These are phyloP conservation scores for Beta macrorhiza DNA, from an alignment of 179 eudicot genomes.

Conservation along the genomic window DNA sequence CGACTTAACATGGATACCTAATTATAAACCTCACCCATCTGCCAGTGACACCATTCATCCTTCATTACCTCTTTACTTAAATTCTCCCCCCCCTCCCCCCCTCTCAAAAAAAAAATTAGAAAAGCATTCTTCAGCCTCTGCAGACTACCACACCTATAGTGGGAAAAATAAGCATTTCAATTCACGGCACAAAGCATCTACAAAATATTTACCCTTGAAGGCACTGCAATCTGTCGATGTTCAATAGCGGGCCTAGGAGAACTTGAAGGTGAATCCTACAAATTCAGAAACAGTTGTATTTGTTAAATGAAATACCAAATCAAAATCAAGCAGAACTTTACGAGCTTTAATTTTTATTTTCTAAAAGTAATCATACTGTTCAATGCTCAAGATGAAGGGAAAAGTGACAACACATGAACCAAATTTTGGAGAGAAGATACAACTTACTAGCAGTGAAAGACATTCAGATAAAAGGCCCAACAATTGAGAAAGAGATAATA, in stretches of 20 bases:
- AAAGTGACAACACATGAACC: not conserved
- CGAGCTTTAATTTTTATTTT: not conserved
- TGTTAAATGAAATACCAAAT: conserved; percentile 9
- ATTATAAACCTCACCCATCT: too few relatives aligned
- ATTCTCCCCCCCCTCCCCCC: too few relatives aligned
- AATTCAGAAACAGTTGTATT: conserved; percentile 18
- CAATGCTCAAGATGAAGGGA: not conserved
- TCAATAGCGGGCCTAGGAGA: conserved; percentile 73
- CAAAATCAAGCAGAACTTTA: not conserved
- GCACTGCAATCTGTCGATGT: conserved; percentile 36
- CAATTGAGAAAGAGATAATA: too few relatives aligned
- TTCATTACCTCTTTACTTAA: too few relatives aligned
- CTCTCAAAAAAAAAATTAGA: not conserved
- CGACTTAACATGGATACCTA: too few relatives aligned
- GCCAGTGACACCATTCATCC: too few relatives aligned
- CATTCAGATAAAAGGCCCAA: too few relatives aligned
- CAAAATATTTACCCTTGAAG: conserved; percentile 53
- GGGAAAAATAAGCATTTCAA: conserved; percentile 5
- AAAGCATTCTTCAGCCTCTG: not conserved
- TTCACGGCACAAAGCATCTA: conserved; percentile 3
- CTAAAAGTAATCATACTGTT: not conserved
- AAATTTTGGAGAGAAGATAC: not conserved
- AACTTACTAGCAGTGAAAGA: not conserved
- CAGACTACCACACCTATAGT: not conserved
- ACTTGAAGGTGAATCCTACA: conserved; percentile 58